Conservation (phyloP, 2,329 filamentous ascomycete species). For the Sordariomycetes sp. region DNA sequence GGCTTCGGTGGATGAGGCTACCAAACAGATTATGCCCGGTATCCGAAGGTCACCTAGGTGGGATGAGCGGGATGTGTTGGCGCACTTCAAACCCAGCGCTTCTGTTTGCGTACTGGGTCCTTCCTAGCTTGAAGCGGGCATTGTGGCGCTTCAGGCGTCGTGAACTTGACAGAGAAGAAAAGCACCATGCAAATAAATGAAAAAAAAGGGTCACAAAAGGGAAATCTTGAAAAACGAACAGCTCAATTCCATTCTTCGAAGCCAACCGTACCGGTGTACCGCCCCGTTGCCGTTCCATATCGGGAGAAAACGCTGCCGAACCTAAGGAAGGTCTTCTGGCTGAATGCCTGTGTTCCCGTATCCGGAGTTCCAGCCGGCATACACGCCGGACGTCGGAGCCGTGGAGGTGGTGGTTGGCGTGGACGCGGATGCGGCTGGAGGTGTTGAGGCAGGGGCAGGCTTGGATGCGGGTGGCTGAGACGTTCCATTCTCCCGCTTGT, state of each 20-base stretch:
- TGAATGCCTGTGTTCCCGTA: constrained; percentile 28
- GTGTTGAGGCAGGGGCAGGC: constrained; percentile 6
- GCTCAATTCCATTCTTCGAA: not conserved
- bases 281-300: not conserved
- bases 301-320: constrained; percentile 11
- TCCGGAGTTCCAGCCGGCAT: constrained; percentile 25
- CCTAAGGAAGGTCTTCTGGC: constrained; percentile 18
- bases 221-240: not conserved
- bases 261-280: not conserved
- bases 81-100: not conserved
- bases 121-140: not conserved
- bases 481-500: constrained; percentile 2
- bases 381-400: constrained; percentile 5
- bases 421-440: not conserved
- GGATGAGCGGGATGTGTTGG: not conserved
- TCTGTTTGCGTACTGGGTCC: not conserved
- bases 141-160: not conserved
- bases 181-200: not conserved
- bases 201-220: not conserved
- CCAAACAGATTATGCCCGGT: not conserved
- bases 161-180: not conserved
- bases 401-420: constrained; percentile 2
- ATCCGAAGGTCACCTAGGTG: not conserved
- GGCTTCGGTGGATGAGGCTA: not conserved
- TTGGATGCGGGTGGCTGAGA: constrained; percentile 8